Evolutionary conservation across 225 moss, liverwort and hornwort species (phyloP), one percentile per base, ranked within the genome.

Genomic region (Neckera pumila): DNA sequence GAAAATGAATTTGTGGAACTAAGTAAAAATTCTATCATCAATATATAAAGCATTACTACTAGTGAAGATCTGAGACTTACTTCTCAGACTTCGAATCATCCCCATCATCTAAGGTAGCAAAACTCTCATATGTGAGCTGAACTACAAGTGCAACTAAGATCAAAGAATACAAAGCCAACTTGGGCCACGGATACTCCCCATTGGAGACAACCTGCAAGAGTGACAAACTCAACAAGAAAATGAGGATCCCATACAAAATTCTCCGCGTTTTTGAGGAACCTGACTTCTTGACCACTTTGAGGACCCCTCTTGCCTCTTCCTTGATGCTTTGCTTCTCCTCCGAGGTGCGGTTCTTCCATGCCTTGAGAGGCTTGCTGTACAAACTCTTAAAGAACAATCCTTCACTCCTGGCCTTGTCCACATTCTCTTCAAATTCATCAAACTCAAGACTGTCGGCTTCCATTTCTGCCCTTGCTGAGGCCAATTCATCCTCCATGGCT

Each of bases 321-420:
- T 89, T 93, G 27, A 96, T 93, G 82, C 88, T 71, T 51, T 89
- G 77, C 81, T 93, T 94, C 88, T 99, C 96, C 84, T 94, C 92
- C 20, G 89, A 69, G 22, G 88, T 93, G 84, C 87, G 95, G 56
- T 91, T 78, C 57, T 93, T 96, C 93, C 94, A 95, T 36, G 94
- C 84, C 88, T 93, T 97, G 76, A 94, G 78, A 76, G 96, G 94
- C 87, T 94, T 93, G 75, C 93, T 78, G 73, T 96, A 99, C 88
- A 99, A 91, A 49, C 92, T 93, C 86, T 99, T 99, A 90, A 99
- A 99, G 80, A 97, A 99, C 7, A 99, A 88, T 40, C 97, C 99
- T 82, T 99, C 99, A 76, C 93, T 99, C 57, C 99, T 95, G 10
- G 97, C 96, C 79, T 90, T 91, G 82, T 95, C 95, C 43, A 97